phyloP scores from a whole-genome alignment of 2,329 filamentous ascomycete species.

The Xylaria sp. region DNA sequence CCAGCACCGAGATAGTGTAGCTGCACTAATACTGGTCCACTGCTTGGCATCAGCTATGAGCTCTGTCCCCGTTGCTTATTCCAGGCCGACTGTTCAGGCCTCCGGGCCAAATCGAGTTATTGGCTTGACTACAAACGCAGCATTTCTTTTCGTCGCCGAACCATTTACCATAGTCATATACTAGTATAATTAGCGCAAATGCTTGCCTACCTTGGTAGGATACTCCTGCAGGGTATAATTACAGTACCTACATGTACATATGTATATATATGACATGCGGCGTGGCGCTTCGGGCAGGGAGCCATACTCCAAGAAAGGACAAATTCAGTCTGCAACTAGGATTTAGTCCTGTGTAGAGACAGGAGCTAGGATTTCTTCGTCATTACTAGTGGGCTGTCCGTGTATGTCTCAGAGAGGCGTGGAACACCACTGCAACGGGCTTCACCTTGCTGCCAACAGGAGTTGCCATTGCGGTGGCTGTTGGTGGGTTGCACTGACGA shows the following conservation, averaged over 20 bases:
- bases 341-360: conserved; percentile 12
- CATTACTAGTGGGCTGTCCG: background rate
- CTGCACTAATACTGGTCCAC: background rate
- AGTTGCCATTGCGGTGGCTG: conserved; percentile 8
- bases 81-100: background rate
- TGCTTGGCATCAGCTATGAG: conserved; percentile 23
- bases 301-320: background rate
- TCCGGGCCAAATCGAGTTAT: background rate
- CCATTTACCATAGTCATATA: background rate
- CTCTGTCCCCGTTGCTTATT: conserved; percentile 1
- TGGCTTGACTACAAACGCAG: background rate
- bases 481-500: conserved; percentile 9
- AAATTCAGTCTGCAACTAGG: conserved; percentile 19
- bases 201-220: background rate
- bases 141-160: background rate
- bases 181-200: conserved; percentile 1
- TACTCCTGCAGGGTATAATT: conserved; percentile 3
- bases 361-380: background rate
- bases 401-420: too few relatives aligned
- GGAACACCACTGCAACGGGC: background rate
- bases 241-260: conserved; percentile 5
- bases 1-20: background rate
- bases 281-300: conserved; percentile 5
- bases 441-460: conserved; percentile 1
- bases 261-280: background rate